These are phyloP conservation scores for Grosmannia clavigera DNA, from an alignment of 2,329 filamentous ascomycete genomes.

Conservation along the genomic window DNA sequence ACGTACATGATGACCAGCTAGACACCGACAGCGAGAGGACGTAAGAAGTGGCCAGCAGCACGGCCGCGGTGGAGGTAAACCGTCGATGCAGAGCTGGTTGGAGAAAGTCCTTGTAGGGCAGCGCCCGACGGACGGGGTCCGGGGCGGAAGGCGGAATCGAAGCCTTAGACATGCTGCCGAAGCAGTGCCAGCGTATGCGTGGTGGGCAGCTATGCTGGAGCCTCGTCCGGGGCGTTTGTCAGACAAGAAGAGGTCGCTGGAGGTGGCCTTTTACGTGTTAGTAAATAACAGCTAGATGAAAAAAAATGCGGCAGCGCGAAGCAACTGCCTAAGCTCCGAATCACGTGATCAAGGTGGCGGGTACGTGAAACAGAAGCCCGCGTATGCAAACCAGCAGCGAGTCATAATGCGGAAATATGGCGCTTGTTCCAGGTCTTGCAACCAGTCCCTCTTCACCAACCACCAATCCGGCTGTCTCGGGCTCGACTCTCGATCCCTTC, in stretches of 20 bases:
- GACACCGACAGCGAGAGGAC: slow-evolving; percentile 57
- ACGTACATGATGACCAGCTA: slow-evolving; percentile 56
- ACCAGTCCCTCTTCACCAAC: background rate
- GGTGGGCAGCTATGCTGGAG: no score
- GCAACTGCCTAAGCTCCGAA: no score
- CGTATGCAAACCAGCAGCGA: no score
- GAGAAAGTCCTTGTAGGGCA: slow-evolving; percentile 73
- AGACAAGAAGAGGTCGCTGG: no score
- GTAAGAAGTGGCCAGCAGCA: slow-evolving; percentile 62
- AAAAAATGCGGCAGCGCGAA: no score
- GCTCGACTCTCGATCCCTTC: background rate
- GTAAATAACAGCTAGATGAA: background rate
- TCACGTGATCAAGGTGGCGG: background rate
- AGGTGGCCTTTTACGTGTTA: background rate
- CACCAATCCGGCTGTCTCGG: background rate
- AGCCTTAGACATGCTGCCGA: slow-evolving; percentile 33
- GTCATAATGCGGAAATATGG: no score
- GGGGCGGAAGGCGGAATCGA: slow-evolving; percentile 4
- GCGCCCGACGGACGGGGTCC: slow-evolving; percentile 37
- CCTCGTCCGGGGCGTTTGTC: no score
- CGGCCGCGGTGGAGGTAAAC: slow-evolving; percentile 65
- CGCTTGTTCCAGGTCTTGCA: background rate
- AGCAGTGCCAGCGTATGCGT: background rate
- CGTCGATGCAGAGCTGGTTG: slow-evolving; percentile 79
- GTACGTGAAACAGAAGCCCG: no score